Conservation (phyloP, 345 rosid species). For the Murraya paniculata region DNA sequence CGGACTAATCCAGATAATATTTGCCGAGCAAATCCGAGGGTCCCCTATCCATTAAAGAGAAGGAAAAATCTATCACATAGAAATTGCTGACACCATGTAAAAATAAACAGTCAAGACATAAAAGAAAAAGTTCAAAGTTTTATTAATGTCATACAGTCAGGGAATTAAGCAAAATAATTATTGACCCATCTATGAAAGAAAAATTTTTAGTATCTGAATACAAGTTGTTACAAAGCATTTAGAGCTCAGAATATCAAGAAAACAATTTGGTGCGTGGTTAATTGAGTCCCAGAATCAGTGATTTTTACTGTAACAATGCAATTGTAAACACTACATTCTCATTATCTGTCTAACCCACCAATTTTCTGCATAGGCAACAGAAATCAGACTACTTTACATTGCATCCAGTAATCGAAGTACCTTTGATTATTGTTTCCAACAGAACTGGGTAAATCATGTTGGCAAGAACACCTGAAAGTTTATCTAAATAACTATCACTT, state of each 20-base stretch:
- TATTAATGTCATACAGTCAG: background rate
- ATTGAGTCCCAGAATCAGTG: background rate
- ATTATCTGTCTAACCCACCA: conserved; percentile 4
- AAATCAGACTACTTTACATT: background rate
- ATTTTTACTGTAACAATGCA: background rate
- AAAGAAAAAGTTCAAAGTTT: background rate
- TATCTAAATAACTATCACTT: conserved; percentile 43
- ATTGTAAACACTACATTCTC: background rate
- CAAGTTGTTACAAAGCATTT: background rate
- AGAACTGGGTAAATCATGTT: conserved; percentile 71
- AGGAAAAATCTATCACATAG: conserved; percentile 6
- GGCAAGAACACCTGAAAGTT: conserved; percentile 46
- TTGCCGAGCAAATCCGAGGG: conserved; percentile 67
- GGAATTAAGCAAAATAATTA: background rate
- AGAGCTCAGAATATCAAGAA: background rate
- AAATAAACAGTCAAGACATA: background rate
- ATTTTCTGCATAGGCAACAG: background rate
- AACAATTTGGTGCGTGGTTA: background rate
- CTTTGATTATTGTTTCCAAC: conserved; percentile 79
- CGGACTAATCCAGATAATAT: conserved; percentile 72
- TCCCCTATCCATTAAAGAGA: conserved; percentile 60
- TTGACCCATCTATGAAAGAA: background rate
- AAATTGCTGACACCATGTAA: background rate
- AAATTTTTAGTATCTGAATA: background rate
- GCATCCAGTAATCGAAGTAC: conserved; percentile 30